Evolutionary conservation across 768 basidiomycete species (phyloP), one percentile per base, ranked within the genome.

Genomic region (Lyophyllum decastes): DNA sequence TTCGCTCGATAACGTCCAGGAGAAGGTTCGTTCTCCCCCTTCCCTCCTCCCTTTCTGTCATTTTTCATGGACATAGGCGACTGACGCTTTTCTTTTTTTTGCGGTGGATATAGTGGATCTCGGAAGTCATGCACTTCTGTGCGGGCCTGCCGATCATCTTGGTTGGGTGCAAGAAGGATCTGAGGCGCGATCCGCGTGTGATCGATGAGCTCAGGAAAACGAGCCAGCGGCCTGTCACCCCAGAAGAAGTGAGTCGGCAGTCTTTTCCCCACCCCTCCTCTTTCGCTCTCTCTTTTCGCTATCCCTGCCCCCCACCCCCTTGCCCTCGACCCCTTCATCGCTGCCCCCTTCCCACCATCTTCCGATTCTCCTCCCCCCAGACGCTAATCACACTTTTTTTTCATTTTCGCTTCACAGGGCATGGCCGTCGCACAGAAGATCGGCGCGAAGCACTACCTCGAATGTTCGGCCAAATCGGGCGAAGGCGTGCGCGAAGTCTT

Each of bases 141-240:
- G 83, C 90, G 9, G 90, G 90, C 49, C 79, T 98, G 45, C 97
- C 97, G 48, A 90, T 97, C 78, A 94, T 99, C 69, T 90, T 99
- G 57, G 95, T 99, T 63, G 97, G 94, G 16, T 97, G 94, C 85
- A 98, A 98, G 88, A 98, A 95, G 83, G 97, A 99, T 77, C 85
- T 99, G 60, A 82, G 96, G 74, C 88, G 92, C 67, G 96, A 99
- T 77, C 84, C 86, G 30, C 86, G 94, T 70, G 94, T 95, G 49
- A 90, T 96, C 53, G 94, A 97, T 59, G 94, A 96, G 76, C 85
- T 99, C 61, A 83, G 90, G 72, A 92, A 92, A 86, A 95, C 93
- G 58, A 90, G 85, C 70, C 96, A 98, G 80, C 81, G 93, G 72
- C 95, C 96, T 49, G 95, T 99, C 33, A 91, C 93, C 33, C 88